phyloP scores from a whole-genome alignment of 2,329 filamentous ascomycete genomes.

The Claviceps fusiformis region DNA sequence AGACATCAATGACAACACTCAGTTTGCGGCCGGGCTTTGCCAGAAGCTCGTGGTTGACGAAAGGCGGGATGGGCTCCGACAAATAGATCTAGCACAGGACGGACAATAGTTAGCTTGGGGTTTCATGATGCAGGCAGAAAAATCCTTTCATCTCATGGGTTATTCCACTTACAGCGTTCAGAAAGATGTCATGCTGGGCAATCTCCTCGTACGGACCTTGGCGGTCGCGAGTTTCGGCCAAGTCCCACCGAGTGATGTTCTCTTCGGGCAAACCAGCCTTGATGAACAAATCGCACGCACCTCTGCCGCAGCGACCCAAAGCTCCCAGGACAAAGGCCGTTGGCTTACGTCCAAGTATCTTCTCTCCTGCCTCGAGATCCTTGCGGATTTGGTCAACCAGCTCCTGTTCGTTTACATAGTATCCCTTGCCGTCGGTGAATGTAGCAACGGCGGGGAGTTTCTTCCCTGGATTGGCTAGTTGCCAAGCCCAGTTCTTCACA shows the following conservation, averaged over 20 bases:
- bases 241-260: constrained; percentile 49
- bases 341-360: constrained; percentile 54
- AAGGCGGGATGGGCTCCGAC: constrained; percentile 40
- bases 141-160: too few species aligned
- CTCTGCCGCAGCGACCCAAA: constrained; percentile 69
- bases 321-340: constrained; percentile 70
- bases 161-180: constrained; percentile 34
- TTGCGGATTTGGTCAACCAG: constrained; percentile 29
- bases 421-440: neutral
- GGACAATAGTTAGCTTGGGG: neutral
- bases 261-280: constrained; percentile 44
- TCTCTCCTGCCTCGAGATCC: constrained; percentile 53
- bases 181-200: constrained; percentile 44
- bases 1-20: constrained; percentile 68
- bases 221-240: constrained; percentile 54
- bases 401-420: constrained; percentile 1
- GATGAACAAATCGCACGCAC: constrained; percentile 67
- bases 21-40: constrained; percentile 53
- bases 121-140: too few species aligned
- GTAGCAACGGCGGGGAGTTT: constrained; percentile 2
- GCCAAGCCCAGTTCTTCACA: constrained; percentile 60
- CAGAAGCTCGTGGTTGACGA: constrained; percentile 60
- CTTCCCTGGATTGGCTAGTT: constrained; percentile 10
- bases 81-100: constrained; percentile 6
- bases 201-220: constrained; percentile 72